These are phyloP conservation scores for Strobilomyces dryophilus DNA, from an alignment of 768 basidiomycete genomes.

Conservation along the genomic window DNA sequence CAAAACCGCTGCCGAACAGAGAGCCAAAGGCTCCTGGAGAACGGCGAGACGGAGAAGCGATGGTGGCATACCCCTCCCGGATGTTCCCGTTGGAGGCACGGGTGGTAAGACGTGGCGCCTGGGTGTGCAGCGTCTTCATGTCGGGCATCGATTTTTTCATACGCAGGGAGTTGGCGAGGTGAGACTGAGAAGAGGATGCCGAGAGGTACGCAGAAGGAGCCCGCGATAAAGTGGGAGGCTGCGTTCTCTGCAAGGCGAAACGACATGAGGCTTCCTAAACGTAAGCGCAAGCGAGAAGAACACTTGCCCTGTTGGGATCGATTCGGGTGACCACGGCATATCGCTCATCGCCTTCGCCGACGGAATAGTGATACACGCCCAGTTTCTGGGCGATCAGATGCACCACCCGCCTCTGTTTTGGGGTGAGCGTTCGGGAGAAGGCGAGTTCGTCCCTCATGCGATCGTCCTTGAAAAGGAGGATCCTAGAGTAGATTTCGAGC, in stretches of 20 bases:
- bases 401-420: slow-evolving; percentile 87
- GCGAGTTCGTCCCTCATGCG: slow-evolving; percentile 96
- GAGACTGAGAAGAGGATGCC: slow-evolving; percentile 43
- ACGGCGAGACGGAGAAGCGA: slow-evolving; percentile 77
- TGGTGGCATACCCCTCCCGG: slow-evolving; percentile 80
- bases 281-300: slow-evolving; percentile 14
- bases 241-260: slow-evolving; percentile 33
- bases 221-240: slow-evolving; percentile 63
- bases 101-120: slow-evolving; percentile 72
- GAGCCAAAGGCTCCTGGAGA: slow-evolving; percentile 66
- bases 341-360: slow-evolving; percentile 89
- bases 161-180: slow-evolving; percentile 55
- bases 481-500: slow-evolving; percentile 94
- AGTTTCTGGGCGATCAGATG: slow-evolving; percentile 96
- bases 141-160: slow-evolving; percentile 99
- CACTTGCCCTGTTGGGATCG: slow-evolving; percentile 73
- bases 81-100: slow-evolving; percentile 89
- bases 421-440: slow-evolving; percentile 81
- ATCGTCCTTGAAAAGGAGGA: slow-evolving; percentile 96
- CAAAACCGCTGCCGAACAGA: slow-evolving; percentile 54
- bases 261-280: slow-evolving; percentile 13
- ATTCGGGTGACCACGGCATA: slow-evolving; percentile 93
- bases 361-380: slow-evolving; percentile 90
- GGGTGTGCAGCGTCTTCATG: slow-evolving; percentile 81
- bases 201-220: slow-evolving; percentile 79